These are phyloP conservation scores for Cicer arietinum DNA, from an alignment of 306 rosid species.

Conservation along the genomic window DNA sequence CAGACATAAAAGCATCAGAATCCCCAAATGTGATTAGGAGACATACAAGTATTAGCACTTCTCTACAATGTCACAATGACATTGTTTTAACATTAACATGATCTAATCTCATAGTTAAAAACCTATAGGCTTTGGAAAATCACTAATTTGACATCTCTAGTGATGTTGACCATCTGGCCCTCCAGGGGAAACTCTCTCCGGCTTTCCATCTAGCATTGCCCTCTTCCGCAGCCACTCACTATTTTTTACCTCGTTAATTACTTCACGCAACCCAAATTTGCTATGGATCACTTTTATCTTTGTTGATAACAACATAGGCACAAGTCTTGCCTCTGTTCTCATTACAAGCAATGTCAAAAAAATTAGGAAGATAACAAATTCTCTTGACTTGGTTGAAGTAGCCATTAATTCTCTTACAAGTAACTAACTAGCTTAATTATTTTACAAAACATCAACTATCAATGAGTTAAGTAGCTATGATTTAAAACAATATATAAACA, in stretches of 20 bases:
- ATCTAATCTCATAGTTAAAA: neutral
- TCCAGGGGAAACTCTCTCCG: constrained; percentile 48
- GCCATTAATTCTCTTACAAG: constrained; percentile 16
- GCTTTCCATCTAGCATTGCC: constrained; percentile 45
- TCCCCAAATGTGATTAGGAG: neutral
- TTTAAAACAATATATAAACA: neutral
- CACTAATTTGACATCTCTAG: constrained; percentile 22
- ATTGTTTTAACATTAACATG: neutral
- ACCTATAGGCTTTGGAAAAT: neutral
- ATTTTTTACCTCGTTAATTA: neutral
- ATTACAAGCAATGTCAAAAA: constrained; percentile 31
- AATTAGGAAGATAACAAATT: constrained; percentile 17
- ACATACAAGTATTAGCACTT: neutral
- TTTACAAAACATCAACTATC: neutral
- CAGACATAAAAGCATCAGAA: neutral
- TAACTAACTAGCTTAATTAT: neutral
- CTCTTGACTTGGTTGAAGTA: constrained; percentile 24
- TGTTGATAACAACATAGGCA: constrained; percentile 33
- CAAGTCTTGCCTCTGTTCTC: constrained; percentile 43
- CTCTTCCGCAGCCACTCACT: constrained; percentile 32
- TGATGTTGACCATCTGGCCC: constrained; percentile 72
- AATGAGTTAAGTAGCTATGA: neutral
- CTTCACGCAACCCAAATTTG: constrained; percentile 33
- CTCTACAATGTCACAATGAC: neutral
- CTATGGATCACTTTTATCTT: neutral